A percentile compares a stretch with the other conserved stretches of the same genome.
phyloP scores from a whole-genome alignment of 805 yeast species.

The Lachancea cidri region DNA sequence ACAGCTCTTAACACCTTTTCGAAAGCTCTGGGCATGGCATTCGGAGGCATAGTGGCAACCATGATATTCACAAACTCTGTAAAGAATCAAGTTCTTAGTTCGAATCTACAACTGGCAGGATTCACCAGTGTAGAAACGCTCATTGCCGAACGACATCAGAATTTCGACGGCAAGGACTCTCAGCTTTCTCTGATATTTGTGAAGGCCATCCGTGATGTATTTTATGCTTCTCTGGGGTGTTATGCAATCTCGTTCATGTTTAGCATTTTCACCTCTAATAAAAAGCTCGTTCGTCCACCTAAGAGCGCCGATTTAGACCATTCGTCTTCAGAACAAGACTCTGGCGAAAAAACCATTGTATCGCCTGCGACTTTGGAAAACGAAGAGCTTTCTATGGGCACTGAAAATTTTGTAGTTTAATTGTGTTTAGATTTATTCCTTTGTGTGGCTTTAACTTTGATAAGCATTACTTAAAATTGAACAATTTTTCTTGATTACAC shows the following conservation, averaged over 20 bases:
- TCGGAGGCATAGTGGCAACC: conserved; percentile 23
- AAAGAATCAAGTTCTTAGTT: conserved; percentile 11
- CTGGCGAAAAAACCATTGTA: neutral
- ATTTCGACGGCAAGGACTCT: conserved; percentile 19
- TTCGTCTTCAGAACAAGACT: neutral
- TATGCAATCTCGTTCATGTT: conserved; percentile 3
- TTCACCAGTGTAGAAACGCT: conserved; percentile 16
- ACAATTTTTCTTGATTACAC: too few species aligned
- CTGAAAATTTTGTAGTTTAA: too few species aligned
- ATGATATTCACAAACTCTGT: conserved; percentile 22
- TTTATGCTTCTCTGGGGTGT: conserved; percentile 10
- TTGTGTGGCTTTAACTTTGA: too few species aligned
- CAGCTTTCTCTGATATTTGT: conserved; percentile 6
- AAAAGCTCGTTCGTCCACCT: neutral
- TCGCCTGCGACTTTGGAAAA: too few species aligned
- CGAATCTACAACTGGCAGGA: conserved; percentile 5
- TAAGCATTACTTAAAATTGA: too few species aligned
- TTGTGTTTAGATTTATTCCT: too few species aligned
- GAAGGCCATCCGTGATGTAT: conserved; percentile 15
- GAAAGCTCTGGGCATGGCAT: conserved; percentile 22
- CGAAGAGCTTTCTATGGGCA: too few species aligned
- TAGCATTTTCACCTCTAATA: conserved; percentile 8
- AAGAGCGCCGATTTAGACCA: neutral
- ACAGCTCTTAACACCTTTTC: conserved; percentile 24
- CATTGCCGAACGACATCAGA: conserved; percentile 15